Evolutionary conservation across 2,329 filamentous ascomycete species (phyloP), one percentile per base, ranked within the genome.

Genomic region (Trichoderma endophyticum): DNA sequence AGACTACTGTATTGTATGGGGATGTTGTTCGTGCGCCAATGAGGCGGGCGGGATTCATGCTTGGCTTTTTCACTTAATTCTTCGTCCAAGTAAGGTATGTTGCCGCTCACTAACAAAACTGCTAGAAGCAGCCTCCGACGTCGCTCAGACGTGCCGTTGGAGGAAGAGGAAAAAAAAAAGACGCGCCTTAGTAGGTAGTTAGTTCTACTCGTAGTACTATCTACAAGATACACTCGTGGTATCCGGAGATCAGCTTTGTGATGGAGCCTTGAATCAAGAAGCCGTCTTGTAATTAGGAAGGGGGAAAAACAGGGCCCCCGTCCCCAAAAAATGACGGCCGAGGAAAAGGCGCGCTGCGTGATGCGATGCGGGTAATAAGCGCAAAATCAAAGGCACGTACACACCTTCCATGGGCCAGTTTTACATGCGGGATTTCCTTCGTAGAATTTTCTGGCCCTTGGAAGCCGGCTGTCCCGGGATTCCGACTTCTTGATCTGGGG

Each of bases 381-480:
- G 39, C 57, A 21, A 51, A n/a, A n/a, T 34, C 26, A 70, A 70
- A 30, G 30, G 18, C 30, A 21, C 57, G 39, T 36, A 36, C 34
- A 36, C 34, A 36, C 30, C 28, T 34, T 60, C 32, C 57, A 32
- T 34, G 57, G 9, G 18, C n/a, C 18, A 43, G 39, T 34, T 60
- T 60, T 34, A 34, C 57, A 62, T 70, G 67, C 67, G 67, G 57
- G 57, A 70, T 70, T 70, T 70, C 67, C 67, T 70, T 62, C 57
- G 67, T 70, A 70, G 39, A 70, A 54, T 61, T 62, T 62, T 62
- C 67, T 70, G 56, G 30, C 56, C 56, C 32, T 36, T 30, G 32
- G 26, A 65, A 65, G 32, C 67, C 67, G 67, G 67, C 67, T 70
- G 67, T 70, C 67, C 57, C 67, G 67, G 67, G 67, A 70, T 61